Conservation (phyloP, 768 basidiomycete genomes). For the Russula brevipes region DNA sequence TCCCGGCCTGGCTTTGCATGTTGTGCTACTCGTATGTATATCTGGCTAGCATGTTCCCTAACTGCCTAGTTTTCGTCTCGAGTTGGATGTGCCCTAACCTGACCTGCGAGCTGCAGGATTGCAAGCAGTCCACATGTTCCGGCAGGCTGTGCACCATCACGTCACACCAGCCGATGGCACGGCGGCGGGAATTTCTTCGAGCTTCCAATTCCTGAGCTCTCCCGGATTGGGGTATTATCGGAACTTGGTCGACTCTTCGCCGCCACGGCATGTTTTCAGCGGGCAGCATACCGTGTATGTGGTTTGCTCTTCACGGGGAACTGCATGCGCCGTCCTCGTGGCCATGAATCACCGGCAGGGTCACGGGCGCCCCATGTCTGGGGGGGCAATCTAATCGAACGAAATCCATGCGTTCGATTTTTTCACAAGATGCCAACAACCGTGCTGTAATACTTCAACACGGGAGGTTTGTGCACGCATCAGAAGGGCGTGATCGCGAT, state of each 20-base stretch:
- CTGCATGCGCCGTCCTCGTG: conserved; percentile 20
- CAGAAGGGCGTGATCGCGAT: conserved; percentile 17
- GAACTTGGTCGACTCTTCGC: not conserved
- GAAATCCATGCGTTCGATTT: not conserved
- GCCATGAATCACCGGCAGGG: not conserved
- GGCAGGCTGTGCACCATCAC: conserved; percentile 12
- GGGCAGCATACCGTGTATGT: not conserved
- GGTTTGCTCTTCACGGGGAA: not conserved
- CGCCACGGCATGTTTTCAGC: not conserved
- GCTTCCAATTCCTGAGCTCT: not conserved
- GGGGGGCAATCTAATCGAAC: conserved; percentile 14
- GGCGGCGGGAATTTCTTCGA: conserved; percentile 8
- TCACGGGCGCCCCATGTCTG: not conserved
- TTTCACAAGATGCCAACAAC: conserved; percentile 8
- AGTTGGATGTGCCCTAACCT: not conserved
- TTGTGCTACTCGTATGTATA: conserved; percentile 13
- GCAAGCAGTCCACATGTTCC: conserved; percentile 1
- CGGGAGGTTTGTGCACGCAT: conserved; percentile 12
- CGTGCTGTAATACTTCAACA: conserved; percentile 7
- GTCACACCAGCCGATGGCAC: conserved; percentile 14
- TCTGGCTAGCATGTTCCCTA: conserved; percentile 1
- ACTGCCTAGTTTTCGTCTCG: not conserved
- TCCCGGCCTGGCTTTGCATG: not conserved
- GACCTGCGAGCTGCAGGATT: not conserved
- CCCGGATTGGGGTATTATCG: not conserved